Conservation (phyloP, 2,329 filamentous ascomycete species). For the Colletotrichum costaricense region DNA sequence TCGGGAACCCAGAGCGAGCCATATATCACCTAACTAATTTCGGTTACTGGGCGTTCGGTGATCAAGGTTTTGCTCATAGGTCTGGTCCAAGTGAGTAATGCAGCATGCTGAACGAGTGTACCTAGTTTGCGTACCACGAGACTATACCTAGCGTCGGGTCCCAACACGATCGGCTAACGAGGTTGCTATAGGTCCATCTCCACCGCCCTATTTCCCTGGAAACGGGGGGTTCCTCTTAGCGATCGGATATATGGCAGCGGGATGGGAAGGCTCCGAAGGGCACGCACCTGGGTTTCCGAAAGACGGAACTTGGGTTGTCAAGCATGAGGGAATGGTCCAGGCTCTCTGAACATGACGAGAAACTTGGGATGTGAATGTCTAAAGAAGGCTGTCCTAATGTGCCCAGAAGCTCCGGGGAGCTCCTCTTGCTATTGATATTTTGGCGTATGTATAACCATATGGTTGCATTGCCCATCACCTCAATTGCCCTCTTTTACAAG, state of each 20-base stretch:
- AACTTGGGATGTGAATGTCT: not conserved
- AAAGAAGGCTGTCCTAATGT: not conserved
- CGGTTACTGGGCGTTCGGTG: slow-evolving; percentile 53
- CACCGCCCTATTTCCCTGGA: slow-evolving; percentile 48
- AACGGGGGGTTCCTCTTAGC: slow-evolving; percentile 50
- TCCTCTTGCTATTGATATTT: not conserved
- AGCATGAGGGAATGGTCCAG: slow-evolving; percentile 34
- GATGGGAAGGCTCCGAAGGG: slow-evolving; percentile 27
- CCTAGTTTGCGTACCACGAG: no score
- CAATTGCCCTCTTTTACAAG: not conserved
- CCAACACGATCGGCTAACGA: not conserved
- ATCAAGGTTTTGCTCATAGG: slow-evolving; percentile 42
- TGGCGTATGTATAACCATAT: no score
- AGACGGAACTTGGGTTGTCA: slow-evolving; percentile 47
- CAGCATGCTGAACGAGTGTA: no score
- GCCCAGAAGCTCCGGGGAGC: not conserved
- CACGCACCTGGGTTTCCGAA: slow-evolving; percentile 49
- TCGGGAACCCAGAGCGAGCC: slow-evolving; percentile 54
- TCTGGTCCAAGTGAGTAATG: slow-evolving; percentile 39
- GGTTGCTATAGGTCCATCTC: slow-evolving; percentile 1
- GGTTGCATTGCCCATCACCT: no score
- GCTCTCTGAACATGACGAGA: not conserved
- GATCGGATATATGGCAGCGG: slow-evolving; percentile 49
- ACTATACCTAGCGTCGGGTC: no score
- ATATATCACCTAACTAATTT: slow-evolving; percentile 53